phyloP scores from a whole-genome alignment of 2,329 filamentous ascomycete species.

The Claviceps cyperi region DNA sequence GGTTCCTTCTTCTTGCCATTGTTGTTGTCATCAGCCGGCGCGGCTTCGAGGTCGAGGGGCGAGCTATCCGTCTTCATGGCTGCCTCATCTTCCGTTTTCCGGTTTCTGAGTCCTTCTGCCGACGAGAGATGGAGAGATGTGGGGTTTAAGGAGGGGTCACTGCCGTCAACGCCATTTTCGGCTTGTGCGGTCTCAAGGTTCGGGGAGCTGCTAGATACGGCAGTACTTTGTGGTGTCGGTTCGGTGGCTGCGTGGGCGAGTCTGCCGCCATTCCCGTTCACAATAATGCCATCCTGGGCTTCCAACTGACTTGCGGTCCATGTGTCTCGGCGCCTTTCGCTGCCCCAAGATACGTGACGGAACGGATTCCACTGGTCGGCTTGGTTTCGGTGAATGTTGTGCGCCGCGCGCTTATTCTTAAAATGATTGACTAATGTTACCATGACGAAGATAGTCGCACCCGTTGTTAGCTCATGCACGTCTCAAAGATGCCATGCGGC shows the following conservation, averaged over 20 bases:
- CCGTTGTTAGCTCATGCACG: conserved; percentile 5
- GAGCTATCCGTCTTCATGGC: conserved; percentile 5
- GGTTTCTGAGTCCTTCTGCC: conserved; percentile 17
- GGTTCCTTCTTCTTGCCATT: conserved; percentile 17
- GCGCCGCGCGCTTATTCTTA: conserved; percentile 29
- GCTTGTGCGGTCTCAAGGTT: conserved; percentile 11
- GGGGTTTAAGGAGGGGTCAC: conserved; percentile 9
- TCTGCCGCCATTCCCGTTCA: conserved; percentile 12
- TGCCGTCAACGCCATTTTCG: conserved; percentile 8
- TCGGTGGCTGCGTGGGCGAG: conserved; percentile 23
- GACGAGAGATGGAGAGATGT: conserved; percentile 9
- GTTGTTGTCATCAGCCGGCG: conserved; percentile 13
- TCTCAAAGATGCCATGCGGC: background rate
- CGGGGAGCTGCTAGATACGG: conserved; percentile 12
- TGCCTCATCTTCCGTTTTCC: conserved; percentile 14
- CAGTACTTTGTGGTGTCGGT: conserved; percentile 12
- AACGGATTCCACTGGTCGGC: conserved; percentile 30
- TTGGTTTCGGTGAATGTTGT: conserved; percentile 25
- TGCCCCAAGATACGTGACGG: conserved; percentile 25
- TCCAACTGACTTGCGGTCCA: conserved; percentile 22
- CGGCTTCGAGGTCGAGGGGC: conserved; percentile 1
- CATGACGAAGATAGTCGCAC: conserved; percentile 7
- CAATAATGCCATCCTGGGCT: conserved; percentile 12
- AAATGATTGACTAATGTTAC: conserved; percentile 28
- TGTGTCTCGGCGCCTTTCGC: conserved; percentile 17